These are phyloP conservation scores for Suillus placidus DNA, from an alignment of 768 basidiomycete species.

Conservation along the genomic window DNA sequence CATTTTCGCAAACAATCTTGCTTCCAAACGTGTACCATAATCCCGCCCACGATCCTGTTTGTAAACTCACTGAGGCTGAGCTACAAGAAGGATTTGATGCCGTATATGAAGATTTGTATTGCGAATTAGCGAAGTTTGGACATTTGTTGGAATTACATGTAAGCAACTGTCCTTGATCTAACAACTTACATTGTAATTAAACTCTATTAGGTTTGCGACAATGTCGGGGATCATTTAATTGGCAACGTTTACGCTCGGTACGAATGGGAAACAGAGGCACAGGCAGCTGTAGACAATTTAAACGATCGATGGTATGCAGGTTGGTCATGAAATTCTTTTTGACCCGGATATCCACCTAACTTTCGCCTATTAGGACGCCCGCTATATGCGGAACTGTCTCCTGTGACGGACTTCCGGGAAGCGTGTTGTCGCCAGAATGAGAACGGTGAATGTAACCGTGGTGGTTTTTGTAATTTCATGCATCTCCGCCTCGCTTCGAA, in stretches of 20 bases:
- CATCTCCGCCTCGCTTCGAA: slow-evolving; percentile 88
- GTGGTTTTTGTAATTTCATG: slow-evolving; percentile 99
- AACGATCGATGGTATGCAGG: slow-evolving; percentile 99
- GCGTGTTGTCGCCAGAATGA: slow-evolving; percentile 99
- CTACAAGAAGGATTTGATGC: slow-evolving; percentile 91
- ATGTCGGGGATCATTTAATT: slow-evolving; percentile 98
- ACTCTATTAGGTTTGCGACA: slow-evolving; percentile 81
- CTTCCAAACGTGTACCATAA: slow-evolving; percentile 99
- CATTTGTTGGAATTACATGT: slow-evolving; percentile 95
- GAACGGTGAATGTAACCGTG: slow-evolving; percentile 96
- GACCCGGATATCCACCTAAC: slow-evolving; percentile 12
- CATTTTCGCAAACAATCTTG: slow-evolving; percentile 96
- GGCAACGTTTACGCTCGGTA: slow-evolving; percentile 98
- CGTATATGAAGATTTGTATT: slow-evolving; percentile 94
- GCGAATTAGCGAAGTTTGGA: slow-evolving; percentile 93
- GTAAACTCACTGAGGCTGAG: slow-evolving; percentile 85
- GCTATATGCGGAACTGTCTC: slow-evolving; percentile 94
- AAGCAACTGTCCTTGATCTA: slow-evolving; percentile 31
- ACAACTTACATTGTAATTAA: not conserved
- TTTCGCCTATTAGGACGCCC: slow-evolving; percentile 67
- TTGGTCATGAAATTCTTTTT: slow-evolving; percentile 29
- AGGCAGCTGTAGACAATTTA: slow-evolving; percentile 86
- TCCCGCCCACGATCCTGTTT: slow-evolving; percentile 90
- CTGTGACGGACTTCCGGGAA: slow-evolving; percentile 98
- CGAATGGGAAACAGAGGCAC: slow-evolving; percentile 98